A percentile compares a stretch with the other conserved stretches of the same genome.
phyloP scores from a whole-genome alignment of 2,329 filamentous ascomycete genomes.

The Fusarium circinatum region DNA sequence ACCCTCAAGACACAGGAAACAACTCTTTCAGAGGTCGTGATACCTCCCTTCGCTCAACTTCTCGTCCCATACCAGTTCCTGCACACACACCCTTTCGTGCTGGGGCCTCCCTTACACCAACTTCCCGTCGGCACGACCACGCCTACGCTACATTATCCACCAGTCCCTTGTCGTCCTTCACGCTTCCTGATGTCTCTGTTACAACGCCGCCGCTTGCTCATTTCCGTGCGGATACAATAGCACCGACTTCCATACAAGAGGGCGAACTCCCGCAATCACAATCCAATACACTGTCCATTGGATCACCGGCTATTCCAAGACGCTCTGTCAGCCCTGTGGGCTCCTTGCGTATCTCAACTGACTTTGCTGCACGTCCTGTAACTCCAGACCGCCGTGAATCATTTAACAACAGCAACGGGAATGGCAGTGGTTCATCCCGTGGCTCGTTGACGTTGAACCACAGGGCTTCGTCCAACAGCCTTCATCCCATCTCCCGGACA shows the following conservation, averaged over 20 bases:
- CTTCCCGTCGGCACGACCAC: constrained; percentile 31
- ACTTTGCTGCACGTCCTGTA: constrained; percentile 43
- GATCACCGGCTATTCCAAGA: constrained; percentile 21
- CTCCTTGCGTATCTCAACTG: constrained; percentile 53
- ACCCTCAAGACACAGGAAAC: constrained; percentile 22
- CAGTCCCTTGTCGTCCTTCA: constrained; percentile 31
- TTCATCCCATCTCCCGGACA: constrained; percentile 66
- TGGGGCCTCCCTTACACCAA: constrained; percentile 33
- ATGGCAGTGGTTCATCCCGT: constrained; percentile 46
- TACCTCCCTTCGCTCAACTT: constrained; percentile 32
- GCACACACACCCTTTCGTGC: constrained; percentile 19
- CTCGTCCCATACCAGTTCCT: constrained; percentile 38
- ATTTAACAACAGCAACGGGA: constrained; percentile 52
- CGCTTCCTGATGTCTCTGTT: constrained; percentile 42
- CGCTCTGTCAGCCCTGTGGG: constrained; percentile 35
- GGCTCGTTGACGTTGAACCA: constrained; percentile 43
- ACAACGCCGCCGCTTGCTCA: constrained; percentile 37
- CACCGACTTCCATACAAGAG: constrained; percentile 46
- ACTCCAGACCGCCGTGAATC: constrained; percentile 46
- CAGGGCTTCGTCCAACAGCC: constrained; percentile 46
- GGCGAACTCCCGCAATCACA: constrained; percentile 33
- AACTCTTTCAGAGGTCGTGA: constrained; percentile 30
- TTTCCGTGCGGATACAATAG: constrained; percentile 45
- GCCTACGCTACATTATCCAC: constrained; percentile 34
- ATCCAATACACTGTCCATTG: constrained; percentile 17